A percentile compares a stretch with the other conserved stretches of the same genome.
These are phyloP conservation scores for Scytalidium lignicola DNA, from an alignment of 2,329 filamentous ascomycete species.

Conservation along the genomic window DNA sequence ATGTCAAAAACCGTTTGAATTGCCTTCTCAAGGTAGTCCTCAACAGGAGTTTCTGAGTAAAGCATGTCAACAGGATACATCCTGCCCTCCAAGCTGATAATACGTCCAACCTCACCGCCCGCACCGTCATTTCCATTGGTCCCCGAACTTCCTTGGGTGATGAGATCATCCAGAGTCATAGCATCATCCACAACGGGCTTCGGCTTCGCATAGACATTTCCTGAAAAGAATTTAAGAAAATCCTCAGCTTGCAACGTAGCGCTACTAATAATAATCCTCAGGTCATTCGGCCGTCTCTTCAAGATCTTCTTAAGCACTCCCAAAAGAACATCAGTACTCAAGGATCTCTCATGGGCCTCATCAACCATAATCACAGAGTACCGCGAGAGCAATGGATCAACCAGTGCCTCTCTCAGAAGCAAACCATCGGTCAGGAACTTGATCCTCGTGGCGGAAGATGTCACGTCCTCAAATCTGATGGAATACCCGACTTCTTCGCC, in stretches of 20 bases:
- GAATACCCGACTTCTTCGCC: slow-evolving; percentile 93
- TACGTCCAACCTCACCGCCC: slow-evolving; percentile 47
- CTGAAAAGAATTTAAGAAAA: slow-evolving; percentile 72
- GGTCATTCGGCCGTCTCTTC: slow-evolving; percentile 65
- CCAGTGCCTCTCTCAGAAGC: slow-evolving; percentile 83
- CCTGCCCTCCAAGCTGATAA: slow-evolving; percentile 81
- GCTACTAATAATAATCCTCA: slow-evolving; percentile 87
- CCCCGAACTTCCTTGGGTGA: slow-evolving; percentile 18
- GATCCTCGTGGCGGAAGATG: slow-evolving; percentile 77
- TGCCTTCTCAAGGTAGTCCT: slow-evolving; percentile 82
- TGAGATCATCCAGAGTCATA: slow-evolving; percentile 30
- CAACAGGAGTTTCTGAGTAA: slow-evolving; percentile 70
- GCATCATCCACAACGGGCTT: slow-evolving; percentile 27
- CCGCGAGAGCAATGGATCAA: slow-evolving; percentile 82
- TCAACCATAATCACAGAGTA: slow-evolving; percentile 98
- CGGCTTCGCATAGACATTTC: slow-evolving; percentile 28
- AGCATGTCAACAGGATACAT: slow-evolving; percentile 85
- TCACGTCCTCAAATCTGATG: slow-evolving; percentile 87
- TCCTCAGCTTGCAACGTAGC: slow-evolving; percentile 87
- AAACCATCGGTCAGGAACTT: slow-evolving; percentile 96
- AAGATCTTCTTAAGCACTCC: slow-evolving; percentile 88
- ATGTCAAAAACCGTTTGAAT: slow-evolving; percentile 84
- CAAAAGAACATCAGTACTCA: slow-evolving; percentile 87
- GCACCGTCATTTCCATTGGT: slow-evolving; percentile 15
- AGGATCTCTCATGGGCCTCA: slow-evolving; percentile 89